Base-by-base conservation (phyloP, 768 basidiomycete species). In the Calocera cornea region DNA sequence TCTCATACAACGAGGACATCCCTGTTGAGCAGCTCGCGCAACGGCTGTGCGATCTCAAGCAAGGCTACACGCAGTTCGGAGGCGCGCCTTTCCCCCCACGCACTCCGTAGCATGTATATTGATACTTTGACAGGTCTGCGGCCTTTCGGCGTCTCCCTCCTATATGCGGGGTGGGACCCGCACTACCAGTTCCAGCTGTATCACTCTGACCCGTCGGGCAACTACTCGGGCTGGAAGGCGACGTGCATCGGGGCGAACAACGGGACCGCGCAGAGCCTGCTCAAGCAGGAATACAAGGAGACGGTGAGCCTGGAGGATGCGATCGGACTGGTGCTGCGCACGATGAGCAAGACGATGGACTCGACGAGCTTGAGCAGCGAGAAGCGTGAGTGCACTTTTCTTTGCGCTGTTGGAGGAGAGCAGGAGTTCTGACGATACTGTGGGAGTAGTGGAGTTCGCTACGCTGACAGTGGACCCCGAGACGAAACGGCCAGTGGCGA, bases 271-370 rank as follows among this genome's bases (percentile, higher is more conserved):
- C 92, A 95, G 77, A 92, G 90, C 72, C 79, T 98, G 70, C 79
- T 99, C 71, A 95, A 97, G 80, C 95, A 99, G 78, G 97, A 99
- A 77, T 98, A 97, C 79, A 95, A 97, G 77, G 97, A 98, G 71
- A 92, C 92, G 67, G 88, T 98, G 66, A 80, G 82, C 14, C 83
- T 98, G 41, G 90, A 95, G 75, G 94, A 95, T 60, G 95, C 94
- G 24, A 88, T 95, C 71, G 87, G 85, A n/a, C 81, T 99, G 24
- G 92, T 90, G 50, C 81, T 98, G 71, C 88, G 87, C 78, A 89
- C 92, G 65, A 95, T 99, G 93, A 95, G 93, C 82, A 98, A 97
- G 84, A 97, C 95, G 66, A 97, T 99, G 95, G 97, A 99, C 74
- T 94, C 92, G 70, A 97, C 95, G 34, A 97, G 92, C 50, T 77